These are phyloP conservation scores for Taphrina pruni DNA, from an alignment of 1,139 yeast genomes.

Conservation along the genomic window DNA sequence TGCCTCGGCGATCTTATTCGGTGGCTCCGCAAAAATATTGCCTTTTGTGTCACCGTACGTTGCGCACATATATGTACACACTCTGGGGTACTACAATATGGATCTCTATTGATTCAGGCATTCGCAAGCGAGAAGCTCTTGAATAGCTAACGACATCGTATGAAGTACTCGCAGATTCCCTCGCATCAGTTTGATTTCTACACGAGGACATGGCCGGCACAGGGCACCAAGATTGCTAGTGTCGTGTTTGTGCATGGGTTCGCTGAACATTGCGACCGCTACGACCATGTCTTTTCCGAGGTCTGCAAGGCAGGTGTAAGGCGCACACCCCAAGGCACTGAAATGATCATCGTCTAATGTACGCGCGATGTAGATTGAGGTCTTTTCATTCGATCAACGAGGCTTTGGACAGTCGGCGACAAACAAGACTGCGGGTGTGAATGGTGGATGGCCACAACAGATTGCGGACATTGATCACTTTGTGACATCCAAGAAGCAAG, in stretches of 20 bases:
- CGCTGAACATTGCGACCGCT: slow-evolving; percentile 64
- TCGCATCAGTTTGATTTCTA: slow-evolving; percentile 36
- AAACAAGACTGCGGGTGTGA: slow-evolving; percentile 64
- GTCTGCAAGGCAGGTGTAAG: slow-evolving; percentile 23
- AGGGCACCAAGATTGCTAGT: slow-evolving; percentile 57
- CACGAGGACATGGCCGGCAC: slow-evolving; percentile 73
- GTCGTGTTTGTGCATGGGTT: slow-evolving; percentile 66
- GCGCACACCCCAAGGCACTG: not conserved
- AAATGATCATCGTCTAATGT: not conserved
- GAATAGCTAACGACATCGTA: not conserved
- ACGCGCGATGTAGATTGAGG: slow-evolving; percentile 65
- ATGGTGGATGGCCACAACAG: slow-evolving; percentile 64
- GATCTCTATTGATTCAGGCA: no score
- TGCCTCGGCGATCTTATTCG: no score
- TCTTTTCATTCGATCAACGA: slow-evolving; percentile 81
- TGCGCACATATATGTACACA: no score
- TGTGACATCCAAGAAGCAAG: slow-evolving; percentile 51
- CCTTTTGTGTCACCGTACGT: no score
- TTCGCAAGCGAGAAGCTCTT: no score
- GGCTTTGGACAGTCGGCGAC: slow-evolving; percentile 79
- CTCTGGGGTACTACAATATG: no score
- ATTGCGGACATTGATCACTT: slow-evolving; percentile 75
- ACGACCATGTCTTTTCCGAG: slow-evolving; percentile 63
- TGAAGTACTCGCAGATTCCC: slow-evolving; percentile 39
- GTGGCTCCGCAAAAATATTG: no score